A percentile compares a stretch with the other conserved stretches of the same genome.
phyloP scores from a whole-genome alignment of 768 basidiomycete species.

The Agrocybe pediades region DNA sequence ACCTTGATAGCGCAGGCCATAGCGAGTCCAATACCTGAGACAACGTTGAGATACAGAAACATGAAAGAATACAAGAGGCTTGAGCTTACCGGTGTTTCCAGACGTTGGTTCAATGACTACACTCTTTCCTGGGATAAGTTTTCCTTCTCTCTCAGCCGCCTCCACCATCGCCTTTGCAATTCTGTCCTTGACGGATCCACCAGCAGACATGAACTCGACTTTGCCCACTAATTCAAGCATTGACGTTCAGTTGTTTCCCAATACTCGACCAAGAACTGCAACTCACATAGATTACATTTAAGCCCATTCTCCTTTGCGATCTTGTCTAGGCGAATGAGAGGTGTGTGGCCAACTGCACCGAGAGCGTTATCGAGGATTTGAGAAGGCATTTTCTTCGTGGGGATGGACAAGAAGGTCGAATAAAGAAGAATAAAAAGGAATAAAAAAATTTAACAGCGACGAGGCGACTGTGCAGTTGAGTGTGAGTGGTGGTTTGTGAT shows the following conservation, averaged over 20 bases:
- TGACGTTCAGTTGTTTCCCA: not conserved
- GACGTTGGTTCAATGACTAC: conserved; percentile 95
- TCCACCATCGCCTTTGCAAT: conserved; percentile 97
- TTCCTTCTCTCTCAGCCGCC: conserved; percentile 88
- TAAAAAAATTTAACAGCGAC: conserved; percentile 1
- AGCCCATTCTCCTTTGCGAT: conserved; percentile 74
- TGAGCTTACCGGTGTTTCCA: conserved; percentile 82
- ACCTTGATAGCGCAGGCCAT: conserved; percentile 95
- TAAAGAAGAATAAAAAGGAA: not conserved
- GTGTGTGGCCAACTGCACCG: conserved; percentile 88
- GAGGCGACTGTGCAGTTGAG: not conserved
- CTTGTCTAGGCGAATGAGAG: conserved; percentile 83
- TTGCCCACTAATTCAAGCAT: conserved; percentile 94
- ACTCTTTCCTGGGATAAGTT: conserved; percentile 82
- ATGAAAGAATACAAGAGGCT: not conserved
- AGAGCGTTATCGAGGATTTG: conserved; percentile 77
- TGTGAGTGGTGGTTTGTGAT: not conserved
- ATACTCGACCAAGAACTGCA: not conserved
- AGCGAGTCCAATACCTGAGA: conserved; percentile 86
- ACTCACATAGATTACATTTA: conserved; percentile 87
- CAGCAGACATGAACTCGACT: conserved; percentile 86
- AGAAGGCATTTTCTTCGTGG: conserved; percentile 29
- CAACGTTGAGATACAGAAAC: not conserved
- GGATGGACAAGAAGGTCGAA: not conserved
- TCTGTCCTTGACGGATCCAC: conserved; percentile 94